Evolutionary conservation across 2,329 filamentous ascomycete genomes (phyloP), one percentile per base, ranked within the genome.

Genomic region (Pseudonectria foliicola): DNA sequence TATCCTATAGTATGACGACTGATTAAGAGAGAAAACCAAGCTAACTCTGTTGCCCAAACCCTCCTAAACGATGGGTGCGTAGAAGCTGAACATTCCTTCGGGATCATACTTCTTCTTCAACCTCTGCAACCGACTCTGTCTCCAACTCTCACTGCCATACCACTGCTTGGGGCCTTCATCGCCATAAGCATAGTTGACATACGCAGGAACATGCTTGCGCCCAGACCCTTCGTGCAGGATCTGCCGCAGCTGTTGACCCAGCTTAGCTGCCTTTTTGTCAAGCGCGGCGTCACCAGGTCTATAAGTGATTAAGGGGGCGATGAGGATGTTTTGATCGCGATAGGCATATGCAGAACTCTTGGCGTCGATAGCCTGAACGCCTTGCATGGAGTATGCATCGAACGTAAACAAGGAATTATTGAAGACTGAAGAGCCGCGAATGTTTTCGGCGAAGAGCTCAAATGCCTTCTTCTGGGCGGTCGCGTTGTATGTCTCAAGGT

Each of bases 181-280:
- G 1, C 68, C 68, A 37, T 60, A 59, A 0, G 67, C 69, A 45
- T 72, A 74, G 50, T 74, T 73, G 34, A 70, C 57, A 39, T 73
- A 73, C 0, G 59, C 49, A 36, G 62, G 54, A 32, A 62, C 27
- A 23, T 57, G 45, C 2, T 46, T 35, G 15, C 52, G 37, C 3
- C 59, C 65, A 31, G 48, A 62, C 1, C 51, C 58, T 8, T 52
- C 38, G 27, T 55, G 48, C 5, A 70, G 49, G 5, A 64, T 55
- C 4, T 61, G 32, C 4, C 66, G 59, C 4, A 68, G 40, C 38
- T 50, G 35, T 14, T 64, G 56, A 3, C 66, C 67, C 12, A 67
- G 42, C 15, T 46, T 35, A 6, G 40, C 38, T 2, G 64, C 65
- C 31, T 51, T 34, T 8, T 37, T 27, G 28, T 68, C 62, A 2